phyloP scores from a whole-genome alignment of 2,329 filamentous ascomycete genomes.

The Scorias spongiosa region DNA sequence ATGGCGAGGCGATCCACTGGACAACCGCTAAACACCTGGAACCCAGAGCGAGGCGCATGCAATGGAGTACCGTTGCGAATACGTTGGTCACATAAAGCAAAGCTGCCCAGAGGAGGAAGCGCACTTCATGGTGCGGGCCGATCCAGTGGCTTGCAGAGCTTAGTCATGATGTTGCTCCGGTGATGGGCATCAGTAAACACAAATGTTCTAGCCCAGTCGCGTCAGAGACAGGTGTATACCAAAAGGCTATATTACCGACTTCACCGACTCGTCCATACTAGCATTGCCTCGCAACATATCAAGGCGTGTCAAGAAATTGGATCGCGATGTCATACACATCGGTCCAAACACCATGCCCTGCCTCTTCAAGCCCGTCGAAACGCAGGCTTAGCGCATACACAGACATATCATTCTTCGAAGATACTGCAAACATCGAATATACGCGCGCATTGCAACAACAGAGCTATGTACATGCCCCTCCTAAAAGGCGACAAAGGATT shows the following conservation, averaged over 20 bases:
- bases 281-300: no score
- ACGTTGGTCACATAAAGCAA: no score
- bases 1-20: no score
- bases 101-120: no score
- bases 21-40: no score
- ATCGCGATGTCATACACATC: constrained; percentile 11
- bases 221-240: background rate
- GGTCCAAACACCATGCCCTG: constrained; percentile 14
- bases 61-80: no score
- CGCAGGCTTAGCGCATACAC: background rate
- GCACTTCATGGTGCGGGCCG: background rate
- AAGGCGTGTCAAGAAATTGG: no score
- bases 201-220: background rate
- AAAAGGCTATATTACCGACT: no score
- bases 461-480: constrained; percentile 11
- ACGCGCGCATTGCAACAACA: constrained; percentile 17
- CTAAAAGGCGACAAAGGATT: constrained; percentile 11
- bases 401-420: constrained; percentile 11
- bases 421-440: constrained; percentile 17
- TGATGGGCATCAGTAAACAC: background rate
- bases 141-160: background rate
- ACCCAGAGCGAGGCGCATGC: no score
- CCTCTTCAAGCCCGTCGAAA: constrained; percentile 4
- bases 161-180: background rate
- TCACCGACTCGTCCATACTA: no score